A percentile compares a stretch with the other conserved stretches of the same genome.
These are phyloP conservation scores for Xeromyces bisporus DNA, from an alignment of 495 filamentous ascomycete genomes.

Conservation along the genomic window DNA sequence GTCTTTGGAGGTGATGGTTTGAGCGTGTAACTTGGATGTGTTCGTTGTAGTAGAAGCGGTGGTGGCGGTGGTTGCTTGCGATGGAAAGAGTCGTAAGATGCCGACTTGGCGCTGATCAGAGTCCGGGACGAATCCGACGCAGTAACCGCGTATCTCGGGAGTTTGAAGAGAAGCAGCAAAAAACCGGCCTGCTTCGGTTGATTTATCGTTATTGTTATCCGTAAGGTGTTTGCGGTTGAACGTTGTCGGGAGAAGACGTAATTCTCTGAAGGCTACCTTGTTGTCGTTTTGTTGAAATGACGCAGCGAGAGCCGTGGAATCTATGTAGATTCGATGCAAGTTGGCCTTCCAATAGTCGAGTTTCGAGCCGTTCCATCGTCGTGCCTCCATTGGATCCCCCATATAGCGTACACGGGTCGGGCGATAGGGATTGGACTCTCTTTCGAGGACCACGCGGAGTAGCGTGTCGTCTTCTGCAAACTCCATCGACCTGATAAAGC, in stretches of 20 bases:
- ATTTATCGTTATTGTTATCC: background rate
- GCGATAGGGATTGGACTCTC: conserved; percentile 5
- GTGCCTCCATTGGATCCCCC: conserved; percentile 3
- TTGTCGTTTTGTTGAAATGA: conserved; percentile 1
- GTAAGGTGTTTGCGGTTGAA: background rate
- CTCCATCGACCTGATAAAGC: conserved; percentile 8
- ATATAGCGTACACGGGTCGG: conserved; percentile 9
- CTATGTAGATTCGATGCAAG: conserved; percentile 7
- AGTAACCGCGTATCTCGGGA: conserved; percentile 4
- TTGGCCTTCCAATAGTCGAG: conserved; percentile 9
- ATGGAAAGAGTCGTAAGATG: conserved; percentile 6
- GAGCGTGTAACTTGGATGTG: background rate
- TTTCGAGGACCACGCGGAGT: conserved; percentile 8
- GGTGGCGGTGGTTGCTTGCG: too few species aligned
- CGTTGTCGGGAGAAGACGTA: conserved; percentile 6
- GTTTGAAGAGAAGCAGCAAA: conserved; percentile 8
- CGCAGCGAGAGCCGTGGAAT: conserved; percentile 6
- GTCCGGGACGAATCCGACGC: conserved; percentile 3
- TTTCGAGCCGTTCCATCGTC: background rate
- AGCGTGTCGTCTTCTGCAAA: conserved; percentile 9
- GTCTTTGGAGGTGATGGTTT: background rate
- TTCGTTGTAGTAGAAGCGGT: background rate
- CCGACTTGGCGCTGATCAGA: conserved; percentile 1
- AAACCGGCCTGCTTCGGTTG: conserved; percentile 1
- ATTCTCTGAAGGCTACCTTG: conserved; percentile 4